Base-by-base conservation (phyloP, 2,329 filamentous ascomycete genomes). In the Cladosporium oxysporum region DNA sequence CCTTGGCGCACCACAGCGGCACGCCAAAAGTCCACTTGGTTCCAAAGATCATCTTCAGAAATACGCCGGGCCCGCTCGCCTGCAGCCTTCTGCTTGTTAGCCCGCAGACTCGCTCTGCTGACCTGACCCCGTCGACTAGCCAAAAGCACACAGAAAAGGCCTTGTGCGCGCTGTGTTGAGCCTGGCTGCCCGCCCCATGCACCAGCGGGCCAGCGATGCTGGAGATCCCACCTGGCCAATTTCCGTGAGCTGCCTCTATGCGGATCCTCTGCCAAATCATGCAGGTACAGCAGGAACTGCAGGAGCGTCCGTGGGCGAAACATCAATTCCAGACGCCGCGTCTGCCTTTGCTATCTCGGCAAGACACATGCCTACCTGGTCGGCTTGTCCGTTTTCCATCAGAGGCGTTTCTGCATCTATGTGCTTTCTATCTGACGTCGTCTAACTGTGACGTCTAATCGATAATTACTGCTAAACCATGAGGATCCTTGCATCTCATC, bases 301-400 rank as follows among this genome's bases (percentile, higher is more conserved):
- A 59, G 37, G 35, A 33, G 35, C 35, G 61, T 63, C 61, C 50
- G 61, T 63, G 61, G 33, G 33, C 61, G 61, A 63, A 62, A 62
- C 60, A 62, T 35, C 60, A 55, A 53, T 62, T 41, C 60, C 47
- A 53, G 44, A 55, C 47, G 60, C 60, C 49, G 60, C 41, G 28
- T 5, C 31, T 44, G 16, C 28, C 31, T n/a, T 28, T 53, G 26
- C 29, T 21, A 35, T 62, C 60, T 53, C 60, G 28, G 47, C 49
- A 16, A 62, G 49, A 62, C 21, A 55, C 49, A 35, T 47, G 49
- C 60, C 31, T 62, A 49, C n/a, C 47, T 37, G 41, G 49, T 33
- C 33, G 28, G 16, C 28, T 18, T 18, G 16, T 31, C 52, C 26
- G 29, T 53, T 5, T n/a, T 11, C 26, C 23, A 16, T 52, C 23